phyloP scores from a whole-genome alignment of 257 asterid genomes.

The Echium plantagineum region DNA sequence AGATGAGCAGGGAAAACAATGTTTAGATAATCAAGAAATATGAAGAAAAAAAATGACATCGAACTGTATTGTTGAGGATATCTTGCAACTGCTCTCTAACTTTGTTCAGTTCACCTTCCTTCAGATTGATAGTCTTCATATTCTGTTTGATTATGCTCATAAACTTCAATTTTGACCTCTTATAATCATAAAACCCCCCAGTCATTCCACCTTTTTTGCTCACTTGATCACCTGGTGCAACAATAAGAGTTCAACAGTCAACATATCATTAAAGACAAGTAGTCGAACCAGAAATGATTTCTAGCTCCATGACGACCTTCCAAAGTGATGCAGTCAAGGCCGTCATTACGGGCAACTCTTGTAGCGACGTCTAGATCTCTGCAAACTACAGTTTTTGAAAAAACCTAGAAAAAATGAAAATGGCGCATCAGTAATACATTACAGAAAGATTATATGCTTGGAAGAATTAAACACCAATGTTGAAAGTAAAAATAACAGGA shows the following conservation, averaged over 20 bases:
- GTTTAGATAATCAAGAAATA: neutral
- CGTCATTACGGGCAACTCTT: constrained; percentile 73
- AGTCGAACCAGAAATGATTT: constrained; percentile 12
- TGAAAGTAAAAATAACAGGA: neutral
- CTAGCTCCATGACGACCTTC: constrained; percentile 49
- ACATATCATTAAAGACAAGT: constrained; percentile 11
- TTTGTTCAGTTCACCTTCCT: constrained; percentile 48
- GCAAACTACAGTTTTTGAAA: constrained; percentile 90
- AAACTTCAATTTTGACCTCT: constrained; percentile 79
- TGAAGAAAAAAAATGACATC: constrained; percentile 11
- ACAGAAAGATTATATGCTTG: neutral
- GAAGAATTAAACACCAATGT: neutral
- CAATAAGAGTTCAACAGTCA: constrained; percentile 13
- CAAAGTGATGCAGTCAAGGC: constrained; percentile 92
- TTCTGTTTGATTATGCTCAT: constrained; percentile 65
- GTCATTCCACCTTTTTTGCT: constrained; percentile 99
- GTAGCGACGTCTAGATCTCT: constrained; percentile 96
- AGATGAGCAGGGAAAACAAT: neutral
- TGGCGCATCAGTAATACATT: neutral
- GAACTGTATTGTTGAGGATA: constrained; percentile 69
- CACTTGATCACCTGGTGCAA: constrained; percentile 81
- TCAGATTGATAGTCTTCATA: constrained; percentile 32
- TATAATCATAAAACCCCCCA: constrained; percentile 88
- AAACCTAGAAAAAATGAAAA: constrained; percentile 40
- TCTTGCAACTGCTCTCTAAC: constrained; percentile 62